Conservation (phyloP, 305 asterid species). For the Solanum chacoense region DNA sequence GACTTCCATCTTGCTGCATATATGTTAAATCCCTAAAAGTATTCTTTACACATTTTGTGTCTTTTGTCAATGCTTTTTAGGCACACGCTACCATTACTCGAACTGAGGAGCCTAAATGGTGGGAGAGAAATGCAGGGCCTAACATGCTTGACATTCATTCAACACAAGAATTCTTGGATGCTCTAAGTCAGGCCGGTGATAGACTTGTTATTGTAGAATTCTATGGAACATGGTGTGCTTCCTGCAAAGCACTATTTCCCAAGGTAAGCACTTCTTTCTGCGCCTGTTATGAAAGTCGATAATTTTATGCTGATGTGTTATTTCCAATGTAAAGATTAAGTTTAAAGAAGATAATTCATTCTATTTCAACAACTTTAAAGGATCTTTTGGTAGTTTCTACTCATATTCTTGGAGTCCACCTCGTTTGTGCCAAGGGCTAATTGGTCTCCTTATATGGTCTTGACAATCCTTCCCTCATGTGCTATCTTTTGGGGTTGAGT, state of each 20-base stretch:
- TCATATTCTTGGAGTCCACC: background rate
- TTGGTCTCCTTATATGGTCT: background rate
- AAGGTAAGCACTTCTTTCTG: slow-evolving; percentile 32
- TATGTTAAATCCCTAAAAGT: background rate
- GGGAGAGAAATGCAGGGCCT: slow-evolving; percentile 85
- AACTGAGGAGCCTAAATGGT: slow-evolving; percentile 85
- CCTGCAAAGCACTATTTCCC: slow-evolving; percentile 83
- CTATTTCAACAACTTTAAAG: background rate
- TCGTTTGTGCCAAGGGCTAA: background rate
- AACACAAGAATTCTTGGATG: slow-evolving; percentile 61
- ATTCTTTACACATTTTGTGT: background rate
- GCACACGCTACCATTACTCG: slow-evolving; percentile 54
- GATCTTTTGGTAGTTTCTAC: background rate
- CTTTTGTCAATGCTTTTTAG: slow-evolving; percentile 27
- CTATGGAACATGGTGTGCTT: slow-evolving; percentile 96
- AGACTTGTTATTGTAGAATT: slow-evolving; percentile 78
- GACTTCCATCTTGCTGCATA: background rate
- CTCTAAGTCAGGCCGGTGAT: slow-evolving; percentile 79
- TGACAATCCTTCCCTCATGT: background rate
- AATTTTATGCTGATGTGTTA: background rate
- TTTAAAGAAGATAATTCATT: background rate
- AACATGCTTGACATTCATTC: slow-evolving; percentile 90
- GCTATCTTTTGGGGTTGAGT: background rate
- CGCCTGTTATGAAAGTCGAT: background rate
- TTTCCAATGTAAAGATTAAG: background rate